Evolutionary conservation across 2,329 filamentous ascomycete species (phyloP), one percentile per base, ranked within the genome.

Genomic region (Tolypocladium cylindrosporum): DNA sequence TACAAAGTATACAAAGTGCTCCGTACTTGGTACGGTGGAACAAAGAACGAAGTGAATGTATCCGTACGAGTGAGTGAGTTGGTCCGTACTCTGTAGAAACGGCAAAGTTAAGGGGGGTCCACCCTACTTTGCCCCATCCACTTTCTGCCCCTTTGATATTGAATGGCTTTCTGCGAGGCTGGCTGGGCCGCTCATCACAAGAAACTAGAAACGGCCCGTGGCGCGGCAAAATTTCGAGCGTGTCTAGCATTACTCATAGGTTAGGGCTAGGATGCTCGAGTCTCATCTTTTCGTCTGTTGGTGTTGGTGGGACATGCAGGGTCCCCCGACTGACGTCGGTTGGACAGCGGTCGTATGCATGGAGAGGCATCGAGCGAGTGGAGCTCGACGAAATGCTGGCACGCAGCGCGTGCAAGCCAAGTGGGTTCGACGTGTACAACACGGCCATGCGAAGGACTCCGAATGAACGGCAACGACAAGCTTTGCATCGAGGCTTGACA

Each of bases 241-340:
- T 36, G 19, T n/a, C 48, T 37, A 31, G 5, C 31, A 36, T 37
- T 52, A 37, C 48, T 36, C 31, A 37, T 36, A 4, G 48, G 9
- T 43, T 42, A 55, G 53, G 39, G 39, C 39, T 55, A 54, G 14
- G 19, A 24, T 16, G 19, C 27, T 51, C 48, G 31, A n/a, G 16
- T 21, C 19, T 50, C 48, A 34, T 48, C 55, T 39, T 21, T 50
- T 50, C 27, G 43, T 27, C 24, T 48, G 24, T 31, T 31, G 43
- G 43, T 13, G 48, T n/a, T 14, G 7, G 40, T 42, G 53, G 50
- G 41, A 43, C 56, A 45, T 54, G 56, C 50, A 57, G 56, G 56
- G 56, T 43, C 56, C 41, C 41, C 45, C 56, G 41, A 54, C 50
- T 43, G 50, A 53, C 40, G 40, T 55, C 53, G 53, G 39, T n/a